phyloP scores from a whole-genome alignment of 352 stramenopile species.

The Phytopythium ostracodes region DNA sequence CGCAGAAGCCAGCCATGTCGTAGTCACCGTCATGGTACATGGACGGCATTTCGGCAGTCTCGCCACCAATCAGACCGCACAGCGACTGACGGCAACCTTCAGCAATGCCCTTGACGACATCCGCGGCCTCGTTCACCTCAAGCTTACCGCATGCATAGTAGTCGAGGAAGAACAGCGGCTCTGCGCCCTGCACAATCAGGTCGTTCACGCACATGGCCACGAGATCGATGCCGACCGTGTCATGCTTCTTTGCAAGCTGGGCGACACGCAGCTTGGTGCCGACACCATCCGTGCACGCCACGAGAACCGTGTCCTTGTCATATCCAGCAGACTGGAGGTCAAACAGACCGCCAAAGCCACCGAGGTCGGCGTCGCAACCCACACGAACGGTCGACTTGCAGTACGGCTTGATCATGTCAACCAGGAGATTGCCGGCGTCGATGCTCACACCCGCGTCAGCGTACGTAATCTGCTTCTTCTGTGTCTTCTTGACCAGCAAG shows the following conservation, averaged over 20 bases:
- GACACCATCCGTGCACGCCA: constrained; percentile 97
- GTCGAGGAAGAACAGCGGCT: constrained; percentile 99
- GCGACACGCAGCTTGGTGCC: constrained; percentile 97
- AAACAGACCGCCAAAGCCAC: constrained; percentile 97
- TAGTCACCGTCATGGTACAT: constrained; percentile 99
- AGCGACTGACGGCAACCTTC: constrained; percentile 95
- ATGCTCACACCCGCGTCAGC: constrained; percentile 98
- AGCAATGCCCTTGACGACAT: constrained; percentile 97
- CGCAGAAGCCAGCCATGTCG: constrained; percentile 98
- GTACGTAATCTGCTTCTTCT: constrained; percentile 94
- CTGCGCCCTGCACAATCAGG: constrained; percentile 97
- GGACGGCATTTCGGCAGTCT: constrained; percentile 99
- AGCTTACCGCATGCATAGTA: constrained; percentile 99
- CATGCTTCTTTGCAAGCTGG: constrained; percentile 88
- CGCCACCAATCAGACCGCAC: constrained; percentile 95
- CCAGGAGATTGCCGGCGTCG: constrained; percentile 94
- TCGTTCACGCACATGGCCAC: constrained; percentile 99
- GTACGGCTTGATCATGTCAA: constrained; percentile 97
- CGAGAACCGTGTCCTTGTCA: constrained; percentile 95
- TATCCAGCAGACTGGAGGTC: constrained; percentile 97
- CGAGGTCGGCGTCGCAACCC: constrained; percentile 95
- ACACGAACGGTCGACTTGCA: constrained; percentile 95
- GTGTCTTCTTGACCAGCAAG: constrained; percentile 45
- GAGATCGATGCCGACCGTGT: constrained; percentile 97
- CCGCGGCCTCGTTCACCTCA: constrained; percentile 90